These are phyloP conservation scores for Xylariaceae sp. DNA, from an alignment of 2,329 filamentous ascomycete species.

Conservation along the genomic window DNA sequence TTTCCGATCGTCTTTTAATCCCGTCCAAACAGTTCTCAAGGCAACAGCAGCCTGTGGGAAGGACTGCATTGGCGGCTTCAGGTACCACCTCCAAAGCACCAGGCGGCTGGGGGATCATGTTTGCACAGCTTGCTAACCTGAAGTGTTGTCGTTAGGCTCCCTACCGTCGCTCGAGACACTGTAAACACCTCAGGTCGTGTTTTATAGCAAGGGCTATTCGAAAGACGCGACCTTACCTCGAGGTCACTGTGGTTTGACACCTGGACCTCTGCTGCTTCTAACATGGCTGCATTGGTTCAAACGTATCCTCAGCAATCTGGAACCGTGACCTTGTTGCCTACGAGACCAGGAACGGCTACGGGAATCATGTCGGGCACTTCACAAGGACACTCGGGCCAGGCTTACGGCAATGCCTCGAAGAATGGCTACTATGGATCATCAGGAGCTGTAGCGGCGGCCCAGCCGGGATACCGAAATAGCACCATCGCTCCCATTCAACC, in stretches of 20 bases:
- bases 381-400: constrained; percentile 46
- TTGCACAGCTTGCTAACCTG: constrained; percentile 8
- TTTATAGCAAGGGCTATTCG: constrained; percentile 10
- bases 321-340: constrained; percentile 70
- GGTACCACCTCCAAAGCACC: neutral
- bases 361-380: constrained; percentile 49
- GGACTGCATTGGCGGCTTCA: constrained; percentile 4
- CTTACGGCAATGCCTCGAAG: constrained; percentile 47
- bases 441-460: constrained; percentile 38
- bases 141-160: constrained; percentile 1
- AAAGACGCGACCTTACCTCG: constrained; percentile 18
- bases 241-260: constrained; percentile 18
- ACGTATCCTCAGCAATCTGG: constrained; percentile 70
- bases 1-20: constrained; percentile 14
- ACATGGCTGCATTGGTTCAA: constrained; percentile 81
- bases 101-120: neutral
- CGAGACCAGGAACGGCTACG: constrained; percentile 60
- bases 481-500: constrained; percentile 60
- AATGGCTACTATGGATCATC: constrained; percentile 48
- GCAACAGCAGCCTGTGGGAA: constrained; percentile 2
- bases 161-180: constrained; percentile 4
- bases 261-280: constrained; percentile 21
- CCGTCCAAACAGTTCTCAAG: constrained; percentile 4
- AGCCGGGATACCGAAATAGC: constrained; percentile 50
- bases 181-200: constrained; percentile 1